Evolutionary conservation across 106 monocot genomes (phyloP), one percentile per base, ranked within the genome.

Genomic region (Chionographis japonica): DNA sequence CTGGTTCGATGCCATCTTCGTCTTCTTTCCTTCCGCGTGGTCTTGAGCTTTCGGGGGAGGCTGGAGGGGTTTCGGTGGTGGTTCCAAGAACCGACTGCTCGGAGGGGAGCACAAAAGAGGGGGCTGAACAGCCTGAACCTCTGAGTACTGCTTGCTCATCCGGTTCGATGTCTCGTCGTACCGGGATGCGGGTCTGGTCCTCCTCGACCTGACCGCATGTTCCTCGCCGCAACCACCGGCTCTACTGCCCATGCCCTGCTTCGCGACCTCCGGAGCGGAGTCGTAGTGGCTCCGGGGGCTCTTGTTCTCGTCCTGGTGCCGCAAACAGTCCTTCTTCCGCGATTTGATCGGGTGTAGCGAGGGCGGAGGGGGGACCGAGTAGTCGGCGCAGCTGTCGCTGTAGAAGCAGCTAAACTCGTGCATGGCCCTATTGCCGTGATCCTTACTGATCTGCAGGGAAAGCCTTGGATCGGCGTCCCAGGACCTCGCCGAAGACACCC

Each of bases 361-460:
- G 1, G 73, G 69, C 14, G 78, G 66, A 12, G 54, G 52, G 12
- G 83, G 70, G 39, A 67, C 12, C 15, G 66, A 77, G 68, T 53
- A 43, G 37, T 59, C 61, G 50, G 60, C 55, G 9, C 62, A 42
- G 60, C 51, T 4, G 17, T 4, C 3, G 40, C 50, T 46, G 54
- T 52, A 40, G 13, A 46, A 15, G 56, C 58, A 62, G 70, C 50
- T 15, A 52, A 68, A 72, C 7, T 62, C 69, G 9, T 54, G 57
- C 49, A 18, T 46, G 42, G 37, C 17, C n/a, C 8, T 40, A 35
- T 12, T 56, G 12, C 15, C 36, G 56, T 76, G 70, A 58, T 74
- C 73, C 68, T 69, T 83, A 54, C 68, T 75, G 8, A 77, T 42
- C 60, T 86, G 90, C 13, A 87, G 63, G 0, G 90, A 90, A 3